Evolutionary conservation across 2,329 filamentous ascomycete genomes (phyloP).

Genomic region (Emydomyces testavorans): DNA sequence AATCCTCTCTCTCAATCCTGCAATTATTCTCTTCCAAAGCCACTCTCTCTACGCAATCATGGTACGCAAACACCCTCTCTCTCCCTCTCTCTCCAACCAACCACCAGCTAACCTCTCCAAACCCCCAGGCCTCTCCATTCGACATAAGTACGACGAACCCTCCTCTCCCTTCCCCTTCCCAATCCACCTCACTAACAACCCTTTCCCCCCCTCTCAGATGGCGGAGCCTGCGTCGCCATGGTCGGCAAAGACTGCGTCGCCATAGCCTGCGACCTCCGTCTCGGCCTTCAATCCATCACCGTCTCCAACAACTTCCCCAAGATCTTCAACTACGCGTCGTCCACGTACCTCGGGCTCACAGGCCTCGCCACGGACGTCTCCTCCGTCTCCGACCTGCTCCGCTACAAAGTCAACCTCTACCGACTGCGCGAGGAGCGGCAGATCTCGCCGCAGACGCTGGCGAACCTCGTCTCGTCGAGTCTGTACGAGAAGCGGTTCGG

Average conservation of each 20-base stretch:
- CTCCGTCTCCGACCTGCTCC: constrained; percentile 92
- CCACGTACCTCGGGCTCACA: constrained; percentile 89
- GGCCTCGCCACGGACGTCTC: constrained; percentile 91
- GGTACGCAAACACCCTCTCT: neutral
- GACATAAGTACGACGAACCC: constrained; percentile 64
- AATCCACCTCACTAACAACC: constrained; percentile 15
- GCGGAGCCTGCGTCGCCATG: constrained; percentile 96
- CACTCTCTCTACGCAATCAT: constrained; percentile 1
- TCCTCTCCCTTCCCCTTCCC: constrained; percentile 7
- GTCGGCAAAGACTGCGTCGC: constrained; percentile 99
- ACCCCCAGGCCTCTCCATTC: constrained; percentile 71
- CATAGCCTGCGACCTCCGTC: constrained; percentile 96
- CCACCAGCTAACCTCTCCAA: constrained; percentile 4
- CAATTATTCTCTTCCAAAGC: neutral
- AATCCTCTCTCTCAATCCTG: neutral
- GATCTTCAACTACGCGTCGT: constrained; percentile 87
- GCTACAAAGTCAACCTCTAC: constrained; percentile 99
- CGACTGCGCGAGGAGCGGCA: constrained; percentile 93
- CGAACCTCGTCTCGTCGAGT: constrained; percentile 81
- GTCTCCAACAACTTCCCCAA: constrained; percentile 99
- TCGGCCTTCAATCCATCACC: constrained; percentile 90
- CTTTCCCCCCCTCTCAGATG: constrained; percentile 44
- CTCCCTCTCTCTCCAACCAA: neutral
- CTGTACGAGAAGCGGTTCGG: constrained; percentile 95
- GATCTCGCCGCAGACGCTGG: constrained; percentile 89